Evolutionary conservation across 2,329 filamentous ascomycete genomes (phyloP).

Genomic region (Claviceps purpurea): DNA sequence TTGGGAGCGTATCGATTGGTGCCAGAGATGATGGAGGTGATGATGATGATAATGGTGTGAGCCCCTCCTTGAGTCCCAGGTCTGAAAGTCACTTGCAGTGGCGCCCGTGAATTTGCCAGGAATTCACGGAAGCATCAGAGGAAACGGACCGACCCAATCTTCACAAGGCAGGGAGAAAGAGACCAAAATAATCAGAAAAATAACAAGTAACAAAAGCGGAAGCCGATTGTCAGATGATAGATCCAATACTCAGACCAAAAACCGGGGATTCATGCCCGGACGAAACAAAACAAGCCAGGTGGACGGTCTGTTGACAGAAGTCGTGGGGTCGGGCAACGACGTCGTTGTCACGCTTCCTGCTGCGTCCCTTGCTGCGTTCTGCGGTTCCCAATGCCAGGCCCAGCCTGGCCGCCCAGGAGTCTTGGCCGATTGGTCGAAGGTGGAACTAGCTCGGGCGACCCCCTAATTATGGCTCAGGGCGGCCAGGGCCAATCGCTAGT

Average conservation of each 20-base stretch:
- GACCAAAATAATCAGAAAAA: not conserved
- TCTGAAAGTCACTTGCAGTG: not conserved
- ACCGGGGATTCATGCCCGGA: not conserved
- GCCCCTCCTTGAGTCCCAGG: not conserved
- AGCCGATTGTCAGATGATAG: not conserved
- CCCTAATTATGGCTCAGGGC: not conserved
- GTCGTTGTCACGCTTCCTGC: not conserved
- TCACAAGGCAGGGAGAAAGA: not conserved
- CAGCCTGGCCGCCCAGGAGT: not conserved
- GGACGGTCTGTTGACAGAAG: slow-evolving; percentile 2
- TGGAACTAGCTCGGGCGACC: not conserved
- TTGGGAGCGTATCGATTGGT: not conserved
- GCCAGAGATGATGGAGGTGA: not conserved
- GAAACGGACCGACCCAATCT: not conserved
- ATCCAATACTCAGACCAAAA: not conserved
- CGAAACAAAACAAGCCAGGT: slow-evolving; percentile 3
- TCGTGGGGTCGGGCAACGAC: slow-evolving; percentile 1
- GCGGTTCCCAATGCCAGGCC: not conserved
- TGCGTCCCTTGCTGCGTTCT: not conserved
- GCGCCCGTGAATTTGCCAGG: not conserved
- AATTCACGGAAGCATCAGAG: not conserved
- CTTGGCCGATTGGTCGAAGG: not conserved
- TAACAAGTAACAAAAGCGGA: not conserved
- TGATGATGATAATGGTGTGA: not conserved
- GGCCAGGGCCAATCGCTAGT: not conserved